Conservation (phyloP, 805 yeast genomes). For the Metschnikowia peoriensis region DNA sequence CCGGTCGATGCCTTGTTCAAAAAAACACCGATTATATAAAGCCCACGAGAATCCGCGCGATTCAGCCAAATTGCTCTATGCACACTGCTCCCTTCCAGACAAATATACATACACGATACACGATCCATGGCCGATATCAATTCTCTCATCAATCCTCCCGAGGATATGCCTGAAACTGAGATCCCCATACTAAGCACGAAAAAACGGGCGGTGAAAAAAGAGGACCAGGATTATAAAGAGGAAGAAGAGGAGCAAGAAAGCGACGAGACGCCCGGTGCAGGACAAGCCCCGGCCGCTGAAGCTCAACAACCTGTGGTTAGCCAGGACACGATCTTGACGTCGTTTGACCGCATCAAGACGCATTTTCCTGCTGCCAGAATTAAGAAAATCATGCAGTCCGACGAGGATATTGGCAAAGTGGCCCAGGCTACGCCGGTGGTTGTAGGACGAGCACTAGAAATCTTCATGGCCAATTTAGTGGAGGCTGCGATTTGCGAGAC, state of each 20-base stretch:
- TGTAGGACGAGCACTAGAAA: constrained; percentile 91
- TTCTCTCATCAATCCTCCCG: constrained; percentile 26
- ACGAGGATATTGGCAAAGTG: constrained; percentile 97
- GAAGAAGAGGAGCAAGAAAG: constrained; percentile 1
- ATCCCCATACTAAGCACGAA: constrained; percentile 1
- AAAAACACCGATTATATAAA: constrained; percentile 16
- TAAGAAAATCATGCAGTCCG: constrained; percentile 95
- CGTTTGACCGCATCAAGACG: constrained; percentile 60
- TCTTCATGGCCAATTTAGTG: constrained; percentile 85
- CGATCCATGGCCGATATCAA: constrained; percentile 26
- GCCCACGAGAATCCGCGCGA: constrained; percentile 13
- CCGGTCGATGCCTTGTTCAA: constrained; percentile 6
- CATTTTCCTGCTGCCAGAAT: constrained; percentile 92
- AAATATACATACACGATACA: no score
- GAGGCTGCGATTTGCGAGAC: constrained; percentile 82
- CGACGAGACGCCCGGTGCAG: background rate
- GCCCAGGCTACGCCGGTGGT: constrained; percentile 99
- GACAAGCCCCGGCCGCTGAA: background rate
- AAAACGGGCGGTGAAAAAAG: background rate
- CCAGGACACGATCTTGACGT: constrained; percentile 31
- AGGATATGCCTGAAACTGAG: constrained; percentile 16
- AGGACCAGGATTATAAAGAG: constrained; percentile 4
- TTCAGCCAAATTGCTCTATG: constrained; percentile 11
- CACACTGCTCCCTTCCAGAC: constrained; percentile 10
- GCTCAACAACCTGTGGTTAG: constrained; percentile 20